Base-by-base conservation (phyloP, 345 rosid species). In the Sisymbrium altissimum region DNA sequence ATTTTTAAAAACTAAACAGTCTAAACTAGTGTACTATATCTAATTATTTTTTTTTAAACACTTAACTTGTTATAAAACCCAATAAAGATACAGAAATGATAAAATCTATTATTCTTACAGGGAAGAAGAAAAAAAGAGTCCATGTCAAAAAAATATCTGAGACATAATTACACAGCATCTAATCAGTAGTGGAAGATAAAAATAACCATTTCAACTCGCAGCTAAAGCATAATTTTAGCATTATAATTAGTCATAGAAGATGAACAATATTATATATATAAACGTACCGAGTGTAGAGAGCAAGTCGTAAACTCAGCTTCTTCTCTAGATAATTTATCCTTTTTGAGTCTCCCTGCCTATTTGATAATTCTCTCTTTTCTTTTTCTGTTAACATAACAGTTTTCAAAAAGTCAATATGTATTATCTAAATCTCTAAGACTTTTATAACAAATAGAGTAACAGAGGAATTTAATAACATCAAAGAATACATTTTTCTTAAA, bases 301-400 rank as follows among this genome's bases (percentile, higher is more conserved):
- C 2, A 73, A 53, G 57, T 63, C 76, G 25, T 62, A 44, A 21
- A 32, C 48, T 43, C 11, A 32, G 18, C 49, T 65, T 73, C 71
- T 56, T 36, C 46, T 72, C 63, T 30, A 18, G 5, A 53, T 61
- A 4, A n/a, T n/a, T 38, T 39, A 27, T 71, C 48, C 10, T 61
- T 53, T 11, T 30, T 2, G 7, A 32, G 9, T 55, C 58, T 64
- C n/a, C 39, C 21, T 73, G 36, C 56, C 6, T 45, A 14, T 46
- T 12, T 35, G 8, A 33, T 12, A 73, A 5, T 36, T 33, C 65
- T 53, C 76, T 62, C 62, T 50, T 44, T 9, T 49, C 7, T 13
- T 5, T 7, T 15, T 9, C 52, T 66, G 43, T 56, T 66, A 12
- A 36, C 23, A 38, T 48, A 12, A 46, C 23, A 36, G 50, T 58